Evolutionary conservation across 2,329 filamentous ascomycete species (phyloP), one percentile per base, ranked within the genome.

Genomic region (Pseudogymnoascus sp.): DNA sequence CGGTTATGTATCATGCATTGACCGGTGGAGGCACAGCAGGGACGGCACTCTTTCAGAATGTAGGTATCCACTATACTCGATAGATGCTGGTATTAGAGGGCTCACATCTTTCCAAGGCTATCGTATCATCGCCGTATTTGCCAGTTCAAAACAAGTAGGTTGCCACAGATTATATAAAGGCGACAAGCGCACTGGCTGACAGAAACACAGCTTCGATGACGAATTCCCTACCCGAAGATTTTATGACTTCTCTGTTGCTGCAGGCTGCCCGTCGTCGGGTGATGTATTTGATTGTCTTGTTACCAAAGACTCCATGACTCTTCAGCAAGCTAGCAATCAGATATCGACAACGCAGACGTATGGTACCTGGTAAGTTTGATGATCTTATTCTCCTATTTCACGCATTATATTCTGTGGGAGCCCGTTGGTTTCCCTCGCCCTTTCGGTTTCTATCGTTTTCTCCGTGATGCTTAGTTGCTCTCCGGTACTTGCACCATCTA

Each of bases 71-170:
- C 4, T 22, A 2, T 22, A 22, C 22, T 22, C 2, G 22, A 4
- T 2, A 4, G 22, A 22, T 2, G 4, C 2, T 22, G 22, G 4
- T 22, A 22, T 22, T 22, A 2, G 2, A 22, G 22, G 22, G 22
- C 22, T 22, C 2, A 22, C 22, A 22, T 22, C 22, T 22, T 2
- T 22, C 4, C 22, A 22, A 61, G 57, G 62, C 60, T 6, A 71
- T 59, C 70, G 71, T 36, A 69, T 71, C 37, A 65, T 77, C 74
- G 6, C 80, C 81, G 3, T 83, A 80, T 64, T 70, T 81, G 0
- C 79, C 80, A 0, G 75, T 76, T 59, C 79, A 83, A 65, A 80
- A 80, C 66, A 71, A 70, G 11, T 80, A 22, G 4, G 22, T 22
- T 22, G 22, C 22, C 2, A 22, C 22, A 22, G 22, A 22, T 22